Percentiles rank a stretch among this genome's conserved stretches.
Evolutionary conservation across 345 rosid species (phyloP).

Genomic region (Moringa oleifera): DNA sequence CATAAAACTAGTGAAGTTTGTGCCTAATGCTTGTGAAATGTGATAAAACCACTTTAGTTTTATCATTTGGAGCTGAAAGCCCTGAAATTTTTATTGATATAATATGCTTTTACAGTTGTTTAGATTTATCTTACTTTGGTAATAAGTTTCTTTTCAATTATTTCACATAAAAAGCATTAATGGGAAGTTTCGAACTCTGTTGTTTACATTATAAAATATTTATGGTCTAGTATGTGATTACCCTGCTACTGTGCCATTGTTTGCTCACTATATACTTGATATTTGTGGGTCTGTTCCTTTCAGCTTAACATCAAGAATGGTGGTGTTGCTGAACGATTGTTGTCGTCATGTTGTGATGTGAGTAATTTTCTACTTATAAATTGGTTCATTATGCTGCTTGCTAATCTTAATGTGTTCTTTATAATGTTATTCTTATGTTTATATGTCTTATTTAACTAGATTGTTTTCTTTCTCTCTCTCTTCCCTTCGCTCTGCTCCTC

Average conservation of each 20-base stretch:
- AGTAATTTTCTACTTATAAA: constrained; percentile 15
- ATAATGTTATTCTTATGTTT: background rate
- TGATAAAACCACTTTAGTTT: background rate
- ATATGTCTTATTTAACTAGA: background rate
- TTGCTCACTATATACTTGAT: constrained; percentile 16
- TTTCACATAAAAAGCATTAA: no score
- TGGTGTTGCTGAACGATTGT: constrained; percentile 66
- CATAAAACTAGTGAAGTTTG: background rate
- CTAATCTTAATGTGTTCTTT: no score
- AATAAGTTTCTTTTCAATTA: no score
- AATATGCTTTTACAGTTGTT: background rate
- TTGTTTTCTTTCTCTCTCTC: background rate
- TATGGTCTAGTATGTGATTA: background rate
- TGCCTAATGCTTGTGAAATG: background rate
- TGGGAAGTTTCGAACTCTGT: no score
- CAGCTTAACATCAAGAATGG: constrained; percentile 45
- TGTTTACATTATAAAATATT: background rate
- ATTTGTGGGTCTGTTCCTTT: constrained; percentile 20
- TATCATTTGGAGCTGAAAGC: background rate
- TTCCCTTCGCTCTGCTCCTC: background rate
- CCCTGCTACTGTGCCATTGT: background rate
- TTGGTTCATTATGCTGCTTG: background rate
- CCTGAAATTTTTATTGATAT: background rate
- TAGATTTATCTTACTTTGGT: background rate
- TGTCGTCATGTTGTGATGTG: constrained; percentile 84